Conservation (phyloP, 2,329 filamentous ascomycete genomes). For the Nigrospora sphaerica region DNA sequence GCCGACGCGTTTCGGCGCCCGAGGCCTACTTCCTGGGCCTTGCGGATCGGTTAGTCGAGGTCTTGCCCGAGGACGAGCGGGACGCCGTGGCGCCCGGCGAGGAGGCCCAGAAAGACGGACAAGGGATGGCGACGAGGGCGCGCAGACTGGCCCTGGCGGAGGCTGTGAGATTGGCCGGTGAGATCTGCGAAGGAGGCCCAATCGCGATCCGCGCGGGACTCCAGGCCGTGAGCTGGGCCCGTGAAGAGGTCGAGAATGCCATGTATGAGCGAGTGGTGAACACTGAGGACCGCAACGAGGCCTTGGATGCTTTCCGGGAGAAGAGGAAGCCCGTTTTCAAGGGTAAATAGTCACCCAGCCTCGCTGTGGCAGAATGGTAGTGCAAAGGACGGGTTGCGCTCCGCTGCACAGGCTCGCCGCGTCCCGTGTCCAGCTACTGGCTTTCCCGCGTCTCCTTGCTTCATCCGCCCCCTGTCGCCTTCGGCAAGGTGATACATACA, state of each 20-base stretch:
- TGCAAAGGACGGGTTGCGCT: too few species aligned
- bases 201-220: slow-evolving; percentile 75
- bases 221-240: slow-evolving; percentile 66
- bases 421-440: too few species aligned
- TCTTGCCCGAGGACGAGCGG: slow-evolving; percentile 50
- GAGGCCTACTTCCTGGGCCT: slow-evolving; percentile 91
- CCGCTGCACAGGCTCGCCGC: too few species aligned
- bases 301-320: slow-evolving; percentile 71
- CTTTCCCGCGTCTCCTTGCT: too few species aligned
- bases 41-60: slow-evolving; percentile 82
- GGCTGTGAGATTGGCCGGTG: slow-evolving; percentile 69
- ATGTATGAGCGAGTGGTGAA: slow-evolving; percentile 79
- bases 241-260: slow-evolving; percentile 73
- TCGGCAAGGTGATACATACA: too few species aligned
- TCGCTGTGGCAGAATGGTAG: too few species aligned
- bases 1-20: slow-evolving; percentile 71
- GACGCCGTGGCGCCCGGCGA: slow-evolving; percentile 30
- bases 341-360: slow-evolving; percentile 19
- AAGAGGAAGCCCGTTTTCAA: slow-evolving; percentile 55
- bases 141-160: slow-evolving; percentile 64
- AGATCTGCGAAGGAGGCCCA: slow-evolving; percentile 87
- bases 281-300: slow-evolving; percentile 84
- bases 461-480: too few species aligned
- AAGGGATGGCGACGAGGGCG: slow-evolving; percentile 46
- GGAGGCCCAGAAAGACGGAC: slow-evolving; percentile 24